Conservation (phyloP, 495 filamentous ascomycete genomes). For the Echria macrotheca region DNA sequence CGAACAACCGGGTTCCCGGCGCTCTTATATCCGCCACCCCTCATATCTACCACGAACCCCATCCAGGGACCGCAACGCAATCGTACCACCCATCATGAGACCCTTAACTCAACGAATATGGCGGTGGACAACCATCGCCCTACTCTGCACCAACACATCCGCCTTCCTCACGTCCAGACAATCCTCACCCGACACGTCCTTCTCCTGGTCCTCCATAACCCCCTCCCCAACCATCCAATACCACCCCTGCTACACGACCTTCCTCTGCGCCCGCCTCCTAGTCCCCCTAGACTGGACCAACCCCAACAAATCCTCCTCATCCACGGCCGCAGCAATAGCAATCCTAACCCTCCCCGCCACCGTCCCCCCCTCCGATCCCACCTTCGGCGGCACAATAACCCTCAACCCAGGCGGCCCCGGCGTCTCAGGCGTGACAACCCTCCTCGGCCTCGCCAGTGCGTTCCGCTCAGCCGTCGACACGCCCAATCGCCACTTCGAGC, state of each 20-base stretch:
- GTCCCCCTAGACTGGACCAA: conserved; percentile 41
- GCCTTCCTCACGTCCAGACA: too few relatives aligned
- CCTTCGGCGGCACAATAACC: conserved; percentile 35
- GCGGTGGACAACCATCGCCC: too few relatives aligned
- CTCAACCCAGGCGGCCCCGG: conserved; percentile 45
- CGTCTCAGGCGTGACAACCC: conserved; percentile 31
- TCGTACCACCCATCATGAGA: too few relatives aligned
- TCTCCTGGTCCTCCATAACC: conserved; percentile 20
- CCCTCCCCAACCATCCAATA: conserved; percentile 27
- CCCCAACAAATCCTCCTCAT: conserved; percentile 11
- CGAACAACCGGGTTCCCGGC: too few relatives aligned
- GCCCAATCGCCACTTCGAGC: conserved; percentile 26
- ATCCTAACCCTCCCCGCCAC: conserved; percentile 32
- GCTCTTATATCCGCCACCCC: too few relatives aligned
- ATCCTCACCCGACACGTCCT: too few relatives aligned
- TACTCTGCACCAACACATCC: too few relatives aligned
- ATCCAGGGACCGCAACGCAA: too few relatives aligned
- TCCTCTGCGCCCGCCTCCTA: conserved; percentile 40
- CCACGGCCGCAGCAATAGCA: conserved; percentile 27
- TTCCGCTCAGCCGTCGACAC: conserved; percentile 33
- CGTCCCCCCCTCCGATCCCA: conserved; percentile 18
- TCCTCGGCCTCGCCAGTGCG: conserved; percentile 13
- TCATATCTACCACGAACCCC: too few relatives aligned
- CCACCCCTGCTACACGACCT: conserved; percentile 32
- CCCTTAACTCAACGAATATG: too few relatives aligned